Conservation (phyloP, 2,329 filamentous ascomycete genomes). For the Alternaria gansuensis region DNA sequence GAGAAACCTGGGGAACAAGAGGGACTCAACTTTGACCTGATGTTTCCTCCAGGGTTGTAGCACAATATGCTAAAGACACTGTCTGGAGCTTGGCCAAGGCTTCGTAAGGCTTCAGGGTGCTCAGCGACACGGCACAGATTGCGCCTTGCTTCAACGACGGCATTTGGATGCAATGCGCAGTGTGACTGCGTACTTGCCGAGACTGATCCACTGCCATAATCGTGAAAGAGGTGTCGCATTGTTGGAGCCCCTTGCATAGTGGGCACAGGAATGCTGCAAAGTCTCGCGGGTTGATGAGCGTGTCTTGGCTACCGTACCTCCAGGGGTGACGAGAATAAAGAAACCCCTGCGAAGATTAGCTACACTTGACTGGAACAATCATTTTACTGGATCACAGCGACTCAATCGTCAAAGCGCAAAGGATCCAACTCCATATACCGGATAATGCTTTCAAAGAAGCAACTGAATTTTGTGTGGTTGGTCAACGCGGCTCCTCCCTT, state of each 20-base stretch:
- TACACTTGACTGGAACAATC: conserved; percentile 50
- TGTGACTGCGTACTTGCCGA: conserved; percentile 28
- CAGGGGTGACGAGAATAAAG: conserved; percentile 49
- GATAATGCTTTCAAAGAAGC: conserved; percentile 50
- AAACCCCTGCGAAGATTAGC: conserved; percentile 42
- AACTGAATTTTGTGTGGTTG: conserved; percentile 32
- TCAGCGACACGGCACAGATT: conserved; percentile 13
- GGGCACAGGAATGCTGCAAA: conserved; percentile 43
- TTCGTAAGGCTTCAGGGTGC: background rate
- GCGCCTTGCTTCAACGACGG: conserved; percentile 9
- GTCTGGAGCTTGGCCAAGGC: conserved; percentile 31
- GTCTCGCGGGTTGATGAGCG: conserved; percentile 42
- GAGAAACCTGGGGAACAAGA: conserved; percentile 28
- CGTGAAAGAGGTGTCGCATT: conserved; percentile 35
- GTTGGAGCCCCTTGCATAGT: conserved; percentile 49
- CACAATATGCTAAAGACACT: conserved; percentile 22
- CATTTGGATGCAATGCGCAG: conserved; percentile 14
- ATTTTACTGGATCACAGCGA: conserved; percentile 43
- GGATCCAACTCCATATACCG: conserved; percentile 24
- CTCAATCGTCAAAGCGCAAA: conserved; percentile 37
- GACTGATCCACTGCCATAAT: conserved; percentile 27
- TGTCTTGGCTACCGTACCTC: conserved; percentile 44
- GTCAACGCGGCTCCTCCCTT: conserved; percentile 36
- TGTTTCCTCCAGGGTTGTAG: conserved; percentile 49
- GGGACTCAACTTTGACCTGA: conserved; percentile 37